Conservation (phyloP, 345 rosid species). For the Citrus medica region DNA sequence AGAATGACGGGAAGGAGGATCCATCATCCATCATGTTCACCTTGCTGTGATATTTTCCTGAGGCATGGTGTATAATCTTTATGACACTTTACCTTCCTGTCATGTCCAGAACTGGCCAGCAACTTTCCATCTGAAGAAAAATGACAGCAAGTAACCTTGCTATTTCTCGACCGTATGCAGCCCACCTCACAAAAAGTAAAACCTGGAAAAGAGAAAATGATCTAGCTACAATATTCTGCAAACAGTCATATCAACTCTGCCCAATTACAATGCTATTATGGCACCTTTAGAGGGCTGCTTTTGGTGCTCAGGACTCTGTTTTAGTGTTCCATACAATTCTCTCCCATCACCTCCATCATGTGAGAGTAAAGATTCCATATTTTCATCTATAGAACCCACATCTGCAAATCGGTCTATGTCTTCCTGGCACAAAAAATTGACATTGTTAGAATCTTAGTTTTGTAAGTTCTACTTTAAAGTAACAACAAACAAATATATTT, state of each 20-base stretch:
- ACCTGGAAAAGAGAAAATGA: conserved; percentile 33
- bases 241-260: background rate
- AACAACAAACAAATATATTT: background rate
- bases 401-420: conserved; percentile 56
- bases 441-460: conserved; percentile 12
- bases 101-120: conserved; percentile 72
- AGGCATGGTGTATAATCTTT: background rate
- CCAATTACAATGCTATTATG: background rate
- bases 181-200: conserved; percentile 59
- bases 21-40: background rate
- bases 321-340: conserved; percentile 41
- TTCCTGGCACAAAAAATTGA: conserved; percentile 39
- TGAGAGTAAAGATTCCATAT: conserved; percentile 54
- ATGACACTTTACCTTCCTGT: conserved; percentile 48
- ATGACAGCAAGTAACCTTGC: conserved; percentile 77
- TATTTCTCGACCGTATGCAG: conserved; percentile 50
- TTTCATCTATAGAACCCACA: conserved; percentile 52
- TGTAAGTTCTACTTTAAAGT: background rate
- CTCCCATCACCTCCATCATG: conserved; percentile 50
- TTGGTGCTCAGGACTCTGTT: conserved; percentile 41
- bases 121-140: conserved; percentile 77
- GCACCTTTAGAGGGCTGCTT: conserved; percentile 54
- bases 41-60: background rate
- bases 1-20: background rate
- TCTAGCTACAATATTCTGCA: background rate